phyloP scores from a whole-genome alignment of 2,329 filamentous ascomycete species.

The Xylariaceae sp. region DNA sequence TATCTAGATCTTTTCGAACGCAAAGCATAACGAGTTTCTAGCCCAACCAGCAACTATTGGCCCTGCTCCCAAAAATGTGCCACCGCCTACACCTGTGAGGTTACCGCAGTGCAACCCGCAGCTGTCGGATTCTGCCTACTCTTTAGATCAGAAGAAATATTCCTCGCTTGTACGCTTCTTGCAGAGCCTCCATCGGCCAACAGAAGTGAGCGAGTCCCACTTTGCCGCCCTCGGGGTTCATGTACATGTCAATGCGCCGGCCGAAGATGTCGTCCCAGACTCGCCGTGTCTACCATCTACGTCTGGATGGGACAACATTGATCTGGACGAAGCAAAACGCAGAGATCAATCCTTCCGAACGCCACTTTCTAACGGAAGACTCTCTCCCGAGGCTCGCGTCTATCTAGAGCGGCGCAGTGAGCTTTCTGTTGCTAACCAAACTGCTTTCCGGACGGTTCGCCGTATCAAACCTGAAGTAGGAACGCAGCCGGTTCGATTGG shows the following conservation, averaged over 20 bases:
- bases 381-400: conserved; percentile 62
- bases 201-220: conserved; percentile 54
- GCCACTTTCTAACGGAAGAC: conserved; percentile 58
- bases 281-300: conserved; percentile 60
- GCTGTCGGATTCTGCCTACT: conserved; percentile 23
- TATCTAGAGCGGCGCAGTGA: conserved; percentile 65
- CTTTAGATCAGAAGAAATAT: conserved; percentile 27
- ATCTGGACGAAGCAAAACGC: conserved; percentile 55
- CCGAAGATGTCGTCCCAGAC: conserved; percentile 60
- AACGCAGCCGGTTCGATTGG: conserved; percentile 59
- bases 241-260: conserved; percentile 56
- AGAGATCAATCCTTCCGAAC: conserved; percentile 55
- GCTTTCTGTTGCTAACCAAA: conserved; percentile 60
- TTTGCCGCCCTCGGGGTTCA: conserved; percentile 65
- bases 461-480: conserved; percentile 62
- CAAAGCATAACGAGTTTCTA: conserved; percentile 33
- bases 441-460: conserved; percentile 66
- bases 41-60: conserved; percentile 34
- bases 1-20: conserved; percentile 3
- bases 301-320: conserved; percentile 55
- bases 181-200: conserved; percentile 59
- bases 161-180: conserved; percentile 56
- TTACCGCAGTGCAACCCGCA: conserved; percentile 53
- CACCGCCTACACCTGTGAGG: conserved; percentile 60
- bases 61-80: conserved; percentile 55